These are phyloP conservation scores for Cicer cuneatum DNA, from an alignment of 306 rosid species.

Conservation along the genomic window DNA sequence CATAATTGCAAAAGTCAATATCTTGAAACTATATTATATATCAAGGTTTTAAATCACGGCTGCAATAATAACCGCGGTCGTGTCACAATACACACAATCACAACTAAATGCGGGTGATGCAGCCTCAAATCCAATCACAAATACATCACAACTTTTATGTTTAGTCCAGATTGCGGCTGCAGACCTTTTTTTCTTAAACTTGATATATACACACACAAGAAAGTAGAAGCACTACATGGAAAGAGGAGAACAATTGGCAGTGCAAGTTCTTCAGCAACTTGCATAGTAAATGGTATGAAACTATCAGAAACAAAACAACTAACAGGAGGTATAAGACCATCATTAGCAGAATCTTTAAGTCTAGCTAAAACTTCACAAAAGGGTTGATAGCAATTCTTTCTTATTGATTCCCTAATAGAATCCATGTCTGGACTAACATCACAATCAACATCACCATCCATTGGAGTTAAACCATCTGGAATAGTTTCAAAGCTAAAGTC, in stretches of 20 bases:
- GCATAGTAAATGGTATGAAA: slow-evolving; percentile 23
- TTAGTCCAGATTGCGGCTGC: background rate
- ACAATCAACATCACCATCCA: slow-evolving; percentile 9
- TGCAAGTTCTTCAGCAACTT: slow-evolving; percentile 42
- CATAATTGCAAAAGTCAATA: background rate
- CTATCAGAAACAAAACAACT: slow-evolving; percentile 34
- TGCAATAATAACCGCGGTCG: too few relatives aligned
- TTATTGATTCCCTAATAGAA: slow-evolving; percentile 27
- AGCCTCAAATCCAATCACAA: background rate
- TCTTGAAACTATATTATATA: background rate
- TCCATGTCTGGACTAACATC: slow-evolving; percentile 38
- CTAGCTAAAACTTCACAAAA: slow-evolving; percentile 29
- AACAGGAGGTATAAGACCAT: slow-evolving; percentile 34
- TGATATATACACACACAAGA: background rate
- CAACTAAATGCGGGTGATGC: too few relatives aligned
- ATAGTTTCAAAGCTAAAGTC: slow-evolving; percentile 15
- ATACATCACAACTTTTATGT: background rate
- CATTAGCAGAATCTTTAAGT: slow-evolving; percentile 29
- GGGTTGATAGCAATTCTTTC: background rate
- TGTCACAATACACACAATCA: too few relatives aligned
- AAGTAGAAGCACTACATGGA: slow-evolving; percentile 9
- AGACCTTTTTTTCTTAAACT: background rate
- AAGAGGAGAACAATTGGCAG: slow-evolving; percentile 33
- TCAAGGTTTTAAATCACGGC: too few relatives aligned
- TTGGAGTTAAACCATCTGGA: slow-evolving; percentile 13